These are phyloP conservation scores for Polyplosphaeria fusca DNA, from an alignment of 495 filamentous ascomycete genomes.

Conservation along the genomic window DNA sequence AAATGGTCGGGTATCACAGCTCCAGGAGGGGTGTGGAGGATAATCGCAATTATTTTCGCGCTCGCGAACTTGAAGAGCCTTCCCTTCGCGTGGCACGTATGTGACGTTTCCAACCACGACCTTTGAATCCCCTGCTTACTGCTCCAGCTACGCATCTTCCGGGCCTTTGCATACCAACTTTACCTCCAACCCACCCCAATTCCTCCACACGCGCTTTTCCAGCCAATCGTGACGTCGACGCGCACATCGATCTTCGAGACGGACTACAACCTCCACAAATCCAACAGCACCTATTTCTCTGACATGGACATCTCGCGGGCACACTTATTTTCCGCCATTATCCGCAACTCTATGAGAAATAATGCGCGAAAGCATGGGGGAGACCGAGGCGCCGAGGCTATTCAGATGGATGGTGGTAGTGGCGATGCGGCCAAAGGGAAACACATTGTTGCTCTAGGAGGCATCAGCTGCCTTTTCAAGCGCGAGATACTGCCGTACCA, in stretches of 20 bases:
- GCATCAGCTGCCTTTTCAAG: constrained; percentile 63
- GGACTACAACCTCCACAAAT: constrained; percentile 83
- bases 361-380: constrained; percentile 1
- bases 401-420: not conserved
- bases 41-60: constrained; percentile 53
- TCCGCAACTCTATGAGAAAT: constrained; percentile 52
- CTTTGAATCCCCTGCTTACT: too few species aligned
- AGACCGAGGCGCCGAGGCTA: not conserved
- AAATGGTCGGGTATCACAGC: constrained; percentile 20
- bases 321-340: constrained; percentile 57
- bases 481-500: constrained; percentile 65
- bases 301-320: constrained; percentile 70
- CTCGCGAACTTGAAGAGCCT: constrained; percentile 66
- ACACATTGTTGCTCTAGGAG: constrained; percentile 61
- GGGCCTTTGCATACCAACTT: constrained; percentile 59
- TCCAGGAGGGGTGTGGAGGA: constrained; percentile 48
- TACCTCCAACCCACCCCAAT: constrained; percentile 48
- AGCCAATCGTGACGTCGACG: constrained; percentile 58
- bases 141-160: constrained; percentile 52
- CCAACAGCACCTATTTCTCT: constrained; percentile 71
- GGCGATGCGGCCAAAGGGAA: constrained; percentile 31
- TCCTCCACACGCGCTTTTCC: constrained; percentile 55
- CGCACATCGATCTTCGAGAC: constrained; percentile 63
- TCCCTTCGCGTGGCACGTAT: constrained; percentile 74
- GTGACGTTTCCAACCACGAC: too few species aligned